Base-by-base conservation (phyloP, 2,329 filamentous ascomycete genomes). In the Alternaria novae-zelandiae region DNA sequence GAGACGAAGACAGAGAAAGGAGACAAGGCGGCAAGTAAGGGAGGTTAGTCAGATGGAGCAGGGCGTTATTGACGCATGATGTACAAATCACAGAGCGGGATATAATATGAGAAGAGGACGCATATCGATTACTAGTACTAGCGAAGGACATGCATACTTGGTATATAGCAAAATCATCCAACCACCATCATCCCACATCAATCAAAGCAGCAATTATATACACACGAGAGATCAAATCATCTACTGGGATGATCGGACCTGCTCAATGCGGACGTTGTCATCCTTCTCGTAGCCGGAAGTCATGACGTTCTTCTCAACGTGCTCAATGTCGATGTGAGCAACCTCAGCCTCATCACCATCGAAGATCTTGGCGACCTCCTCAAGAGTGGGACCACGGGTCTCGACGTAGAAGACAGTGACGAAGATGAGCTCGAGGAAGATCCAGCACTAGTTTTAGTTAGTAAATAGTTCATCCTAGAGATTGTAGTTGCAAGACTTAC, bases 281-380 rank as follows among this genome's bases (percentile, higher is more conserved):
- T 72, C 54, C 66, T 76, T 78, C 65, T 78, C 76, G 59, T 64
- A 73, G 21, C 70, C 70, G 25, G 65, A 63, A 21, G 65, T 61
- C 41, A 68, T 63, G 36, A 66, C 61, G 9, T 67, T 59, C 11
- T 55, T 36, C 30, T 72, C 71, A 13, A 74, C 62, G 28, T 70
- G 69, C 56, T 71, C 70, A 36, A 74, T 51, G 51, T 77, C 71
- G 20, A 76, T 46, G n/a, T 72, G 62, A 6, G 69, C 71, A 43
- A 80, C 76, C 63, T 78, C 84, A 20, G 86, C 87, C 32, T 86
- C 82, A 26, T 88, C 86, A 43, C 89, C 90, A 70, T 92, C 90
- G 71, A 92, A 92, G 75, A 92, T 90, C 71, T 87, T 86, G 50
- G 89, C 87, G 65, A 91, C 86, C 75, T 91, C 89, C 75, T 92